Evolutionary conservation across 352 stramenopile genomes (phyloP), one percentile per base, ranked within the genome.

Genomic region (Pythium diclinum): DNA sequence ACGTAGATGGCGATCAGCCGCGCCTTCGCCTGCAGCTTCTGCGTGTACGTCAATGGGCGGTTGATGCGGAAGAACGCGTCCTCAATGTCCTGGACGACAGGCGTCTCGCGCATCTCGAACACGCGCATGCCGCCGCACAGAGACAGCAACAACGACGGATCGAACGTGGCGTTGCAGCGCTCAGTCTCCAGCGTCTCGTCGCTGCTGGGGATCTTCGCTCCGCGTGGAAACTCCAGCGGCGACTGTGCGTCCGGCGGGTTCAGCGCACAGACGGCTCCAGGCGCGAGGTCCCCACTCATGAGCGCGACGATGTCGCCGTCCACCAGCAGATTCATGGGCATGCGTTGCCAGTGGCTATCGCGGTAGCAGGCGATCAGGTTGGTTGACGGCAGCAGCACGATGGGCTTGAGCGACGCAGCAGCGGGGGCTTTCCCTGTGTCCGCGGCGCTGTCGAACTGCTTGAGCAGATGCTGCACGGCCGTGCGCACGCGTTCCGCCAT

Each of bases 111-210:
- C 85, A 95, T 90, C 51, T 84, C 74, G 48, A 92, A 94, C n/a
- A 95, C 75, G 16, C 86, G 81, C 83, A 95, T 95, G 59, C 93
- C 85, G 6, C 87, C 87, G 49, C 87, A 95, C 19, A 95, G 73
- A 47, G 85, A 74, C n/a, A 95, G 65, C 36, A 95, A 47, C 47
- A 92, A 63, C 17, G 82, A 67, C 8, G 85, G 75, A 48, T 93
- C 76, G 65, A 95, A 95, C 36, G 87, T 95, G 7, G 80, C 84
- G 6, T 89, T 91, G 61, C 69, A 85, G 14, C 87, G 74, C 25
- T 78, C 56, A 19, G 74, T 83, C 16, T 92, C 85, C n/a, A 73
- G 73, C 7, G 68, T 60, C n/a, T 63, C 47, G 38, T 36, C 46
- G 30, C 33, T 79, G 6, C 78, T 72, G 14, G 83, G 85, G 47